These are phyloP conservation scores for Wickerhamiella musiphila DNA, from an alignment of 805 yeast species.

Conservation along the genomic window DNA sequence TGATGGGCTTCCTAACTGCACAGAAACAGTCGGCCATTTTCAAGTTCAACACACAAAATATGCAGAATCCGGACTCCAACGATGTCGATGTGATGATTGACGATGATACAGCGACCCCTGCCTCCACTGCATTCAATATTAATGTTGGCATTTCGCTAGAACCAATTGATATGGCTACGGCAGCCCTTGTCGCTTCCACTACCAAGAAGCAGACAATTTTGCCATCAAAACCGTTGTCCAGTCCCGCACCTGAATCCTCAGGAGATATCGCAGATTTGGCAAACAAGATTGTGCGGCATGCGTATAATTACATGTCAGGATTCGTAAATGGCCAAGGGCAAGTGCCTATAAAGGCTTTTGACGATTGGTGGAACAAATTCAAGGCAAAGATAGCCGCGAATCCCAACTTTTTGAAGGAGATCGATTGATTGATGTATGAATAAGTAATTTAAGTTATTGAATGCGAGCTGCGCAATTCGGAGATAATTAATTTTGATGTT, in stretches of 20 bases:
- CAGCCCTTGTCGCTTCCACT: too few species aligned
- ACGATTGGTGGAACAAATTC: constrained; percentile 89
- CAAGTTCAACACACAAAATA: constrained; percentile 39
- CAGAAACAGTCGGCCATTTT: constrained; percentile 84
- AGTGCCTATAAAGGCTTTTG: constrained; percentile 75
- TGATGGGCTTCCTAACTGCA: constrained; percentile 23
- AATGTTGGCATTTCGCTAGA: constrained; percentile 84
- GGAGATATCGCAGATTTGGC: constrained; percentile 46
- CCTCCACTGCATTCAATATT: constrained; percentile 22
- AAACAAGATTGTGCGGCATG: constrained; percentile 76
- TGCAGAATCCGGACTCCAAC: constrained; percentile 13
- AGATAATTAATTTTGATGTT: too few species aligned
- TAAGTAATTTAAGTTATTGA: too few species aligned
- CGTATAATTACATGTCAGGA: constrained; percentile 81
- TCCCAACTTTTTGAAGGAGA: constrained; percentile 57
- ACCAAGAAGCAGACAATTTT: constrained; percentile 3
- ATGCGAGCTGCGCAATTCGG: too few species aligned
- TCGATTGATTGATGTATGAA: constrained; percentile 17
- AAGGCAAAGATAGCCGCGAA: constrained; percentile 56
- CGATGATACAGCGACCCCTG: constrained; percentile 29
- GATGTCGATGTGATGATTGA: constrained; percentile 43
- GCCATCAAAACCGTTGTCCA: constrained; percentile 12
- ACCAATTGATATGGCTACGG: constrained; percentile 26
- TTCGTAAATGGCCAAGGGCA: constrained; percentile 64
- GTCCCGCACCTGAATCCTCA: constrained; percentile 23